Conservation (phyloP, 495 filamentous ascomycete species). For the Tuber magnatum region DNA sequence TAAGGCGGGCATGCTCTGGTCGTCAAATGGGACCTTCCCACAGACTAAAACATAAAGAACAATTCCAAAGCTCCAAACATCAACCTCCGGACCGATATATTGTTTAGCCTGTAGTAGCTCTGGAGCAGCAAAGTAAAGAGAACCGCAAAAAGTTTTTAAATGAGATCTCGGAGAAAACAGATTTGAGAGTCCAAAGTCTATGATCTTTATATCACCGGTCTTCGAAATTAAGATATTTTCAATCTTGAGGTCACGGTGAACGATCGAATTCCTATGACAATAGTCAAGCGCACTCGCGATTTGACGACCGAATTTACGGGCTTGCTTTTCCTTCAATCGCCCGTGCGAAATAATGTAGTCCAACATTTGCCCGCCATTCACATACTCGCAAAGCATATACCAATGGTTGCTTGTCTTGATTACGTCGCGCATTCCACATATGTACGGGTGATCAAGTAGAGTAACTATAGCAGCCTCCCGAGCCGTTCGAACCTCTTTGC, state of each 20-base stretch:
- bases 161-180: slow-evolving; percentile 80
- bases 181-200: slow-evolving; percentile 97
- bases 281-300: slow-evolving; percentile 98
- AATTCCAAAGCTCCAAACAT: slow-evolving; percentile 98
- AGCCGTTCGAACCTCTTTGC: slow-evolving; percentile 94
- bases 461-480: slow-evolving; percentile 96
- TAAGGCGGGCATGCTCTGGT: slow-evolving; percentile 97
- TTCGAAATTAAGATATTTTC: slow-evolving; percentile 99
- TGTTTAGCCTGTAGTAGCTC: slow-evolving; percentile 88
- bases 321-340: slow-evolving; percentile 95
- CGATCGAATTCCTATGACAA: slow-evolving; percentile 97
- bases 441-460: slow-evolving; percentile 89
- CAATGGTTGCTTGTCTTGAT: slow-evolving; percentile 94
- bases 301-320: slow-evolving; percentile 92
- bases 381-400: slow-evolving; percentile 99
- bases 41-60: slow-evolving; percentile 98
- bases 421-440: slow-evolving; percentile 93
- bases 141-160: slow-evolving; percentile 95
- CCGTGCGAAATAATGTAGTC: slow-evolving; percentile 99
- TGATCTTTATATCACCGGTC: slow-evolving; percentile 98
- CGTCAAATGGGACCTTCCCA: slow-evolving; percentile 97
- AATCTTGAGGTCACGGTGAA: slow-evolving; percentile 96
- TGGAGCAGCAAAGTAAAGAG: slow-evolving; percentile 94
- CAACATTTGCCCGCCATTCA: slow-evolving; percentile 98
- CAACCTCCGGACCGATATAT: slow-evolving; percentile 94